phyloP scores from a whole-genome alignment of 805 yeast genomes.

The Priceomyces fermenticarens region DNA sequence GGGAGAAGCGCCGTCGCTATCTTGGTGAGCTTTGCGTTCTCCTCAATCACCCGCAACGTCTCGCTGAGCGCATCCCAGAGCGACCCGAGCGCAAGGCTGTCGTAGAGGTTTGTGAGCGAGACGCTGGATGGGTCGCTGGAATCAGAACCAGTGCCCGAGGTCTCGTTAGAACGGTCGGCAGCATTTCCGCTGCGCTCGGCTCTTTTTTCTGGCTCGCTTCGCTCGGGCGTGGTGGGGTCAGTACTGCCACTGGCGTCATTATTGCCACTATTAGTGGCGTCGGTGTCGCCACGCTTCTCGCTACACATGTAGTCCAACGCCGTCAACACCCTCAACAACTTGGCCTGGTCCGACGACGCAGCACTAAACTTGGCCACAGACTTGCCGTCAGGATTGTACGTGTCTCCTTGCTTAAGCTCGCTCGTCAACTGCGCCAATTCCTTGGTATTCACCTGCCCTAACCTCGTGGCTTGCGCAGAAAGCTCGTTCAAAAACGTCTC shows the following conservation, averaged over 20 bases:
- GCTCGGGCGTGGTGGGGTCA: no score
- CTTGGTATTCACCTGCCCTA: constrained; percentile 52
- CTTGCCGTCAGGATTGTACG: constrained; percentile 46
- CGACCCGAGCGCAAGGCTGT: constrained; percentile 65
- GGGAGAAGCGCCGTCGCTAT: constrained; percentile 83
- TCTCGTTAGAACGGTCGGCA: constrained; percentile 15
- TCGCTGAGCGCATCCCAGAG: constrained; percentile 85
- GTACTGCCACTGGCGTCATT: background rate
- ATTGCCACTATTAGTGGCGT: constrained; percentile 14
- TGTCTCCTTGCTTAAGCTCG: constrained; percentile 39
- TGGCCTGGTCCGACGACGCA: constrained; percentile 83
- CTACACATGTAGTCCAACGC: constrained; percentile 76
- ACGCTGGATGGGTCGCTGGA: no score
- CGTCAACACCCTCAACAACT: constrained; percentile 77
- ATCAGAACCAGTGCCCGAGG: constrained; percentile 30
- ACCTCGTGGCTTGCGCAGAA: constrained; percentile 56
- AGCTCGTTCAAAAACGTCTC: constrained; percentile 65
- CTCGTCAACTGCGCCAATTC: constrained; percentile 52
- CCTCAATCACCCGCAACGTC: constrained; percentile 62
- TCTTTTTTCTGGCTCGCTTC: background rate
- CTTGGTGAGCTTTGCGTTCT: constrained; percentile 42
- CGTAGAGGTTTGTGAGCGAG: constrained; percentile 55
- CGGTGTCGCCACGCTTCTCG: constrained; percentile 37
- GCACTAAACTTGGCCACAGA: constrained; percentile 68
- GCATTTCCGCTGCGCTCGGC: constrained; percentile 4